Conservation (phyloP, 1,139 yeast genomes). For the Lodderomyces elongisporus region DNA sequence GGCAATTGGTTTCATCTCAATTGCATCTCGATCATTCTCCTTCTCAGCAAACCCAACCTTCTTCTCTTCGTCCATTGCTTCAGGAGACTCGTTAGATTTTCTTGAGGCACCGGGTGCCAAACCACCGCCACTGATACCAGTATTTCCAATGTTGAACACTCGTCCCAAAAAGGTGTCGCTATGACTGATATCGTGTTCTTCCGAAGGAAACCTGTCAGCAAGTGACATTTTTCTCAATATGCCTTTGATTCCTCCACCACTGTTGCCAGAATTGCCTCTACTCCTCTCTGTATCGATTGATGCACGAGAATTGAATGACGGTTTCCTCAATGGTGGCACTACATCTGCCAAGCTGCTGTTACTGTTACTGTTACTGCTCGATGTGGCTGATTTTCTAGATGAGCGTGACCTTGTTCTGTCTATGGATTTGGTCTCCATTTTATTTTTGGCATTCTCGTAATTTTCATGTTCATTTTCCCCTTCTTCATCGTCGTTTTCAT, state of each 20-base stretch:
- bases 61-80: slow-evolving; percentile 17
- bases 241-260: slow-evolving; percentile 22
- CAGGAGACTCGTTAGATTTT: slow-evolving; percentile 12
- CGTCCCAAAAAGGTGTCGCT: slow-evolving; percentile 40
- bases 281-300: slow-evolving; percentile 4
- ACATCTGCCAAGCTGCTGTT: background rate
- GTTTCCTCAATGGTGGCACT: background rate
- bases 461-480: background rate
- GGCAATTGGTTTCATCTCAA: slow-evolving; percentile 31
- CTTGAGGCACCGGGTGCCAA: slow-evolving; percentile 38
- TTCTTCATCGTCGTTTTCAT: slow-evolving; percentile 6
- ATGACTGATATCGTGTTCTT: slow-evolving; percentile 16
- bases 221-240: slow-evolving; percentile 35
- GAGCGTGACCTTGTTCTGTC: slow-evolving; percentile 1
- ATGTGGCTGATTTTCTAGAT: background rate
- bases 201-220: slow-evolving; percentile 23
- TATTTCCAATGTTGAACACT: slow-evolving; percentile 24
- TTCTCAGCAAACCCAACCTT: slow-evolving; percentile 13
- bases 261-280: slow-evolving; percentile 4
- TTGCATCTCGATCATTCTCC: slow-evolving; percentile 14
- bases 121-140: slow-evolving; percentile 39
- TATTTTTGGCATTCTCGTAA: background rate
- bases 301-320: slow-evolving; percentile 3
- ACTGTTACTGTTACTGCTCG: no score
- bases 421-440: background rate